Conservation (phyloP, 371 early-diverging fungal species). For the Apophysomyces elegans region DNA sequence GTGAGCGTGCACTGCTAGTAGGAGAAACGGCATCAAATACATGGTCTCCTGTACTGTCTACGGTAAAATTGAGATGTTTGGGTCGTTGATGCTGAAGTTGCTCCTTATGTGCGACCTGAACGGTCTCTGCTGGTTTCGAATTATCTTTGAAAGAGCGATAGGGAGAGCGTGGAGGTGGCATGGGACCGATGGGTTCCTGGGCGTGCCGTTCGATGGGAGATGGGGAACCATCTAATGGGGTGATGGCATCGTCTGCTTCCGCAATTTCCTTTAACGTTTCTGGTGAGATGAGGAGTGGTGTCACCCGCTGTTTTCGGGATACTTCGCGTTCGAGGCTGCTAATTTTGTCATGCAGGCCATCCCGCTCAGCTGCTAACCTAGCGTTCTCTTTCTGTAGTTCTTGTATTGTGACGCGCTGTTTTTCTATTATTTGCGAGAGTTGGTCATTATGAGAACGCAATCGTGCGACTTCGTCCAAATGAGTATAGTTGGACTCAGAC, state of each 20-base stretch:
- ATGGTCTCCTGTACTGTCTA: slow-evolving; percentile 10
- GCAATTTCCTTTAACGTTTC: slow-evolving; percentile 33
- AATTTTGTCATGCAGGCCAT: slow-evolving; percentile 50
- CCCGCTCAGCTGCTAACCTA: slow-evolving; percentile 57
- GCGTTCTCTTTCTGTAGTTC: slow-evolving; percentile 66
- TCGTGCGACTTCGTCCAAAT: slow-evolving; percentile 29
- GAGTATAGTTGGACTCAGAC: slow-evolving; percentile 7
- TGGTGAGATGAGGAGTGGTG: slow-evolving; percentile 37
- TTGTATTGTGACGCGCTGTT: slow-evolving; percentile 83
- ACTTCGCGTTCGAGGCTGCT: slow-evolving; percentile 35
- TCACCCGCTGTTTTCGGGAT: slow-evolving; percentile 27
- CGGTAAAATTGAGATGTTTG: slow-evolving; percentile 17
- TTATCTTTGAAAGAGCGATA: slow-evolving; percentile 20
- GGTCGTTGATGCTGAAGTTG: slow-evolving; percentile 19
- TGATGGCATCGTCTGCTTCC: slow-evolving; percentile 28
- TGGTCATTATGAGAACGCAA: slow-evolving; percentile 76
- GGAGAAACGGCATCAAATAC: slow-evolving; percentile 11
- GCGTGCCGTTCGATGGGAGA: slow-evolving; percentile 12
- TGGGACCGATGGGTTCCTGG: slow-evolving; percentile 17
- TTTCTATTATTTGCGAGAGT: slow-evolving; percentile 90
- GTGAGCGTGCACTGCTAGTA: slow-evolving; percentile 3
- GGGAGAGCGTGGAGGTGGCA: slow-evolving; percentile 29
- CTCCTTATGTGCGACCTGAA: slow-evolving; percentile 19
- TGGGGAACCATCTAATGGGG: slow-evolving; percentile 12
- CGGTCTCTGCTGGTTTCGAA: slow-evolving; percentile 15